Conservation (phyloP, 495 filamentous ascomycete genomes). For the Xylaria palmicola region DNA sequence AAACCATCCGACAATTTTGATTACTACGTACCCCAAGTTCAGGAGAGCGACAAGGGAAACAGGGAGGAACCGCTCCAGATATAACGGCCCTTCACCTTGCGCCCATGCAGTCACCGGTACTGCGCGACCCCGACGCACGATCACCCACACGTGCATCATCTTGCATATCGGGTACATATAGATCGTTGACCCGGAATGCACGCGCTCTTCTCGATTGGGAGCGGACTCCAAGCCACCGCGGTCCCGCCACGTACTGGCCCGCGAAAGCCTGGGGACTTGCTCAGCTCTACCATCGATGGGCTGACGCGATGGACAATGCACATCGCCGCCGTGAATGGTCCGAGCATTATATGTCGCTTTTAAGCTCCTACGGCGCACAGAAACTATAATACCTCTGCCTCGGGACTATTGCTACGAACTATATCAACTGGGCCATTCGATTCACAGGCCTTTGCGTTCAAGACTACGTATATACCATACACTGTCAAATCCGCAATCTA, state of each 20-base stretch:
- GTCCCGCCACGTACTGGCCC: background rate
- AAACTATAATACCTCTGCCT: background rate
- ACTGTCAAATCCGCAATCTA: background rate
- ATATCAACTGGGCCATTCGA: background rate
- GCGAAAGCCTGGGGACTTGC: background rate
- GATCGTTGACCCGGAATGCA: background rate
- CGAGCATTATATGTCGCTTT: background rate
- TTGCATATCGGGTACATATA: constrained; percentile 2
- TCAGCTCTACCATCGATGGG: background rate
- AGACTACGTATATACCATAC: background rate
- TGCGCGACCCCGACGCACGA: background rate
- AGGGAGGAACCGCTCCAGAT: background rate
- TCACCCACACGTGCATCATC: constrained; percentile 11
- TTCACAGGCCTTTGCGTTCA: too few relatives aligned
- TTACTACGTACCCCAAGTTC: background rate
- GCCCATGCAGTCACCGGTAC: background rate
- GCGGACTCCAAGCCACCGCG: constrained; percentile 9
- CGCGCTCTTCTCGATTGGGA: constrained; percentile 1
- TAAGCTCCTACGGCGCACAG: background rate
- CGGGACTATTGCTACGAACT: background rate
- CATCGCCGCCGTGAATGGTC: background rate
- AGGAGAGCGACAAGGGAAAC: background rate
- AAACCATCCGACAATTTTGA: background rate
- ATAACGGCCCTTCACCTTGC: background rate
- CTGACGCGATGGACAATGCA: background rate